Base-by-base conservation (phyloP, 2,329 filamentous ascomycete genomes). In the Cytospora chrysosperma region DNA sequence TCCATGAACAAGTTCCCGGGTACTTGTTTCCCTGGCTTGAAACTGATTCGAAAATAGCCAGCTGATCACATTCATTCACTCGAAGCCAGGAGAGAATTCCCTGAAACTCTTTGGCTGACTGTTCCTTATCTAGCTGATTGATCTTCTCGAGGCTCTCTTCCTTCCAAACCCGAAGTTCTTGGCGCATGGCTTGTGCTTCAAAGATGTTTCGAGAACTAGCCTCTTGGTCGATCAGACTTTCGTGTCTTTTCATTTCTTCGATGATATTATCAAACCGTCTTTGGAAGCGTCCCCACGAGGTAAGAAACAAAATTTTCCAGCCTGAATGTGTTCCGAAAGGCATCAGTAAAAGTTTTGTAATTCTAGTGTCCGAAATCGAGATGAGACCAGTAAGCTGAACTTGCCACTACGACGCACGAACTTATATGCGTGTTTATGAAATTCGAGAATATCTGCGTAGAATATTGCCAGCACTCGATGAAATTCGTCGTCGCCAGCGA, bases 391-490 rank as follows among this genome's bases (percentile, higher is more conserved):
- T 67, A 8, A 70, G 71, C 40, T 37, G 10, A 3, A 65, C 71
- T 63, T 52, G 75, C 74, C 58, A 19, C 69, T 73, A 30, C 74
- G 65, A 0, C 73, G 70, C 21, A 83, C 74, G 50, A 81, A 81
- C 17, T 75, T 75, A 62, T 84, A 83, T 0, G 79, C 78, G 3
- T 76, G 54, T 26, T 75, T 75, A 56, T 84, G 81, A 43, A 83
- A 83, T 15, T 76, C 65, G 0, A 83, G 70, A 24, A 83, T 81
- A n/a, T 83, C 78, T 0, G 74, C 69, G 49, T 83, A 83, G 34
- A 81, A 78, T 0, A 78, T 62, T 0, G 77, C 78, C 0, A 83
- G 64, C 0, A 76, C 73, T 13, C 75, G 67, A 37, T 81, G 77
- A 34, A 83, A 76, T 0, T 76, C 68, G 0, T 64, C 32, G 6